Evolutionary conservation across 441 rosid species (phyloP).

Genomic region (Daphne laureola): DNA sequence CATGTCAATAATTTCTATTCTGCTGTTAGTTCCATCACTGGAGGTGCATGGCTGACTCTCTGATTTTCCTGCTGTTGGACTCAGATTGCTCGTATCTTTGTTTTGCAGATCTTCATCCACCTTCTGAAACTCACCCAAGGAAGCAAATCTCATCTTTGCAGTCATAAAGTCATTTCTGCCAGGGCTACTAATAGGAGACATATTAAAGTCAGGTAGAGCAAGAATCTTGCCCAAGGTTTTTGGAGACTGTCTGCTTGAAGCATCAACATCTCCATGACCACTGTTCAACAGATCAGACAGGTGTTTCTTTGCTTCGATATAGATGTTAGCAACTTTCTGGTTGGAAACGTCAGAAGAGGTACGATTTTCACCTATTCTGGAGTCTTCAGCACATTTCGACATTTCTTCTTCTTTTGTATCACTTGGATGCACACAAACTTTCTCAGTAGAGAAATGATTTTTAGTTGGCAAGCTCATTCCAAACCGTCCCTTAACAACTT

Average conservation of each 20-base stretch:
- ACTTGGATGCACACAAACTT: slow-evolving; percentile 47
- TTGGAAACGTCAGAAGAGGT: slow-evolving; percentile 23
- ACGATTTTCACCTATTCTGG: slow-evolving; percentile 17
- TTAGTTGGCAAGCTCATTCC: slow-evolving; percentile 53
- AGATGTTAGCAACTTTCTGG: slow-evolving; percentile 58
- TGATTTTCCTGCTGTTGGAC: slow-evolving; percentile 19
- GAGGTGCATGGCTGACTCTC: slow-evolving; percentile 26
- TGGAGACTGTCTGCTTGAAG: slow-evolving; percentile 35
- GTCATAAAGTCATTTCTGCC: slow-evolving; percentile 41
- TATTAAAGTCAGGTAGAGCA: slow-evolving; percentile 60
- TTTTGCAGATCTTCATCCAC: slow-evolving; percentile 36
- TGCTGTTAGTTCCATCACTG: slow-evolving; percentile 18
- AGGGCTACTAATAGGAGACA: slow-evolving; percentile 68
- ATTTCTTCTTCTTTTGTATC: slow-evolving; percentile 33
- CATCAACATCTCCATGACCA: slow-evolving; percentile 36
- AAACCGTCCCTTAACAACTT: slow-evolving; percentile 35
- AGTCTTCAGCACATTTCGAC: slow-evolving; percentile 24
- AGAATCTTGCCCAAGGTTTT: slow-evolving; percentile 77
- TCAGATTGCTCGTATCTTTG: slow-evolving; percentile 24
- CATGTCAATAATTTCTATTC: slow-evolving; percentile 20
- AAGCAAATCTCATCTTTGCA: slow-evolving; percentile 40
- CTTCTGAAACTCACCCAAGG: slow-evolving; percentile 28
- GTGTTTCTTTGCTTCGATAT: slow-evolving; percentile 86
- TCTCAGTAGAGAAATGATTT: slow-evolving; percentile 89
- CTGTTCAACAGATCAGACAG: slow-evolving; percentile 69